Percentiles rank a stretch among this genome's conserved stretches.
phyloP scores from a whole-genome alignment of 2,329 filamentous ascomycete species.

The Colletotrichum destructivum region DNA sequence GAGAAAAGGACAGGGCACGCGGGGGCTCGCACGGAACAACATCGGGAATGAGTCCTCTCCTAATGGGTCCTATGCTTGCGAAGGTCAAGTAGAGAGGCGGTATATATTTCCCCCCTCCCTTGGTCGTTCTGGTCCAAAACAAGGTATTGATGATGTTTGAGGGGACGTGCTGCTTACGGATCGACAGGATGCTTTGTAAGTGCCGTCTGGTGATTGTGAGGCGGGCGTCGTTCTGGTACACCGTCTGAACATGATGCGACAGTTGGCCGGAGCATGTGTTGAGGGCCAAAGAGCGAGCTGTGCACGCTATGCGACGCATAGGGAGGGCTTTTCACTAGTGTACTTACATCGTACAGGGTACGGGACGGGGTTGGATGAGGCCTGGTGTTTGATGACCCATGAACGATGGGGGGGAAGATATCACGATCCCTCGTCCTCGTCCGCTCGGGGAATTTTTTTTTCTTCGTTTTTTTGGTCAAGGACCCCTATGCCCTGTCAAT shows the following conservation, averaged over 20 bases:
- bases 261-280: slow-evolving; percentile 32
- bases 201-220: slow-evolving; percentile 22
- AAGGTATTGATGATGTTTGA: neutral
- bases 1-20: neutral
- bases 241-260: slow-evolving; percentile 37
- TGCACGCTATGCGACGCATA: neutral
- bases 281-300: slow-evolving; percentile 20
- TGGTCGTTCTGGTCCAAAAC: neutral
- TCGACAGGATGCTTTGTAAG: slow-evolving; percentile 14
- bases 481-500: slow-evolving; percentile 36
- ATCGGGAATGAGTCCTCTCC: slow-evolving; percentile 7
- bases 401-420: neutral
- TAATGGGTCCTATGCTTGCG: slow-evolving; percentile 15
- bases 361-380: slow-evolving; percentile 11
- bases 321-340: neutral
- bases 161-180: slow-evolving; percentile 8
- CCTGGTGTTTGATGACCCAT: slow-evolving; percentile 18
- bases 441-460: slow-evolving; percentile 29
- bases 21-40: neutral
- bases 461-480: slow-evolving; percentile 23
- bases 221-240: slow-evolving; percentile 31
- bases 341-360: too few relatives aligned
- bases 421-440: slow-evolving; percentile 23
- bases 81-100: neutral
- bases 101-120: too few relatives aligned